Evolutionary conservation across 2,329 filamentous ascomycete genomes (phyloP), one percentile per base, ranked within the genome.

Genomic region (Kalaharituber pfeilii): DNA sequence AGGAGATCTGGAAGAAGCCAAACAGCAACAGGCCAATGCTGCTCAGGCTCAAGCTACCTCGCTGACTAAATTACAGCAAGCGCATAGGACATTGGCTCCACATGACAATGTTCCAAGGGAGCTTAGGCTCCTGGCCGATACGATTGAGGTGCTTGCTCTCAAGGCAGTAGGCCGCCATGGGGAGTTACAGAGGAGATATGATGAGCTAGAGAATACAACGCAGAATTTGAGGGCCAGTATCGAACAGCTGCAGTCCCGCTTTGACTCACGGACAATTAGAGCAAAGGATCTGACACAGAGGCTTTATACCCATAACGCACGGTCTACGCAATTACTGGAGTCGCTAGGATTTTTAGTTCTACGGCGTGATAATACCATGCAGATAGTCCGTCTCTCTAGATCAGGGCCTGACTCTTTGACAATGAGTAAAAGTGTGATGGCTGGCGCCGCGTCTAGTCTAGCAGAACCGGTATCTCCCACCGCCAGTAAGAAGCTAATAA

Each of bases 221-320:
- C 18, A 20, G 11, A 25, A 47, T 3, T 22, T 20, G 29, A 68
- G 81, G 57, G 67, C 69, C 45, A 75, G 73, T 59, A 67, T 80
- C 18, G 69, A 73, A 6, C 66, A 68, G 2, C 66, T 81, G 15
- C 72, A 72, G 15, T 70, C 70, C 24, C 78, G 80, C 51, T 78
- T 86, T 49, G 79, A 86, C 44, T 74, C 78, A 47, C 83, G 86
- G 47, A 82, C 82, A 39, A 72, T 74, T 52, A 81, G 81, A 58
- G 81, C 86, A 4, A 86, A 85, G 66, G 86, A 95, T 59, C 72
- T 96, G 11, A 93, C 87, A 1, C 83, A 87, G 63, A 79, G 81
- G 54, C 73, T 95, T 3, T 93, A 86, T 66, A 75, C 79, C 1
- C 85, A 94, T 58, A 88, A 91, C 58, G 84, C 93, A 62, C 81